Evolutionary conservation across 176 grass and related monocot species (phyloP).

Genomic region (Tillandsia leiboldiana): DNA sequence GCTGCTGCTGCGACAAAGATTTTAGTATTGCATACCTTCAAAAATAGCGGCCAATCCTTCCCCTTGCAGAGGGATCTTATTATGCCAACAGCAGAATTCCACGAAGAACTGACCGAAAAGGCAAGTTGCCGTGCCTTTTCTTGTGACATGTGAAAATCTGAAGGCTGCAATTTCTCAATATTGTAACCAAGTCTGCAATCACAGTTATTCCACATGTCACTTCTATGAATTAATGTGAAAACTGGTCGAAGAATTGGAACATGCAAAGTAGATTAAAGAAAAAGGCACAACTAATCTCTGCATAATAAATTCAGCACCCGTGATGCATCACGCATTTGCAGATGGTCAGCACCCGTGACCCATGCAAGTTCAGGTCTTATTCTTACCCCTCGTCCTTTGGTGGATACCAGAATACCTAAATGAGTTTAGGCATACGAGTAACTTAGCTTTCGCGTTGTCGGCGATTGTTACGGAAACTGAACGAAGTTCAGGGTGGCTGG

Average conservation of each 20-base stretch:
- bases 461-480: no score
- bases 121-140: constrained; percentile 46
- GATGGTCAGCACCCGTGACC: no score
- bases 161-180: constrained; percentile 81
- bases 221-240: neutral
- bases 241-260: neutral
- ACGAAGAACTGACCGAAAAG: constrained; percentile 44
- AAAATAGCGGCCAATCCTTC: constrained; percentile 79
- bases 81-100: constrained; percentile 62
- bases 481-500: no score
- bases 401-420: no score
- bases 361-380: no score
- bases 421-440: no score
- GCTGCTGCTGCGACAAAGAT: constrained; percentile 9
- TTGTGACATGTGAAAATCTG: constrained; percentile 70
- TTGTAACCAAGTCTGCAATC: constrained; percentile 68
- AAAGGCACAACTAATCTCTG: no score
- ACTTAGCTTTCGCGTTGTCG: no score
- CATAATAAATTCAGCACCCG: no score
- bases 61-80: constrained; percentile 91
- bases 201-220: neutral
- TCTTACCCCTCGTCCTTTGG: no score
- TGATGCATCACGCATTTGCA: no score
- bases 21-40: constrained; percentile 27
- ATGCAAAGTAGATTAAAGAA: no score